Evolutionary conservation across 441 rosid species (phyloP).

Genomic region (Gossypium aridum): DNA sequence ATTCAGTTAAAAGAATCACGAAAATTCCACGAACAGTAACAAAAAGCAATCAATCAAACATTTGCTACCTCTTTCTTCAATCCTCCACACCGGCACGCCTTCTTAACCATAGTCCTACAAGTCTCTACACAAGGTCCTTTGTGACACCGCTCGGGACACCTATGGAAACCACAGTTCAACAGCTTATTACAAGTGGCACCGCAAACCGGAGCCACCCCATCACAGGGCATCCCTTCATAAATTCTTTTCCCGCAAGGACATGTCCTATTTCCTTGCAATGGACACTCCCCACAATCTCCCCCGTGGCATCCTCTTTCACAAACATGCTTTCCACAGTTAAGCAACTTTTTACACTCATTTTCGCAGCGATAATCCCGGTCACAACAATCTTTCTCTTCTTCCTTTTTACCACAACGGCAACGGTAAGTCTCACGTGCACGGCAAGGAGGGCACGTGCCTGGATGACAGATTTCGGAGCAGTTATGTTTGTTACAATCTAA

Average conservation of each 20-base stretch:
- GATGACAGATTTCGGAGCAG: conserved; percentile 68
- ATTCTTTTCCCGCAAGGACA: conserved; percentile 86
- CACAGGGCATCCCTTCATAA: conserved; percentile 76
- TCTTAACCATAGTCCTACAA: conserved; percentile 66
- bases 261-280: conserved; percentile 69
- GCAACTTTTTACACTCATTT: conserved; percentile 47
- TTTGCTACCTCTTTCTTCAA: conserved; percentile 74
- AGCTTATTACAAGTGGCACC: conserved; percentile 80
- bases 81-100: conserved; percentile 71
- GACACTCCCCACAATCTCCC: conserved; percentile 74
- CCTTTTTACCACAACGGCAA: conserved; percentile 53
- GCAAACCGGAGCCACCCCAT: conserved; percentile 59
- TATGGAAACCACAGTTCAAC: conserved; percentile 65
- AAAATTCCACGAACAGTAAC: neutral
- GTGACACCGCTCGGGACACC: conserved; percentile 87
- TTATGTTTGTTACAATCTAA: conserved; percentile 55
- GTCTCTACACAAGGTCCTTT: conserved; percentile 74
- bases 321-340: conserved; percentile 70
- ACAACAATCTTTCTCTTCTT: conserved; percentile 67
- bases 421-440: conserved; percentile 41
- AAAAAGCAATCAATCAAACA: conserved; percentile 10
- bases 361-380: conserved; percentile 66
- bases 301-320: conserved; percentile 76
- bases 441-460: conserved; percentile 69
- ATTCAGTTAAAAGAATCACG: conserved; percentile 40